These are phyloP conservation scores for Emericellopsis cladophorae DNA, from an alignment of 2,329 filamentous ascomycete genomes.

Conservation along the genomic window DNA sequence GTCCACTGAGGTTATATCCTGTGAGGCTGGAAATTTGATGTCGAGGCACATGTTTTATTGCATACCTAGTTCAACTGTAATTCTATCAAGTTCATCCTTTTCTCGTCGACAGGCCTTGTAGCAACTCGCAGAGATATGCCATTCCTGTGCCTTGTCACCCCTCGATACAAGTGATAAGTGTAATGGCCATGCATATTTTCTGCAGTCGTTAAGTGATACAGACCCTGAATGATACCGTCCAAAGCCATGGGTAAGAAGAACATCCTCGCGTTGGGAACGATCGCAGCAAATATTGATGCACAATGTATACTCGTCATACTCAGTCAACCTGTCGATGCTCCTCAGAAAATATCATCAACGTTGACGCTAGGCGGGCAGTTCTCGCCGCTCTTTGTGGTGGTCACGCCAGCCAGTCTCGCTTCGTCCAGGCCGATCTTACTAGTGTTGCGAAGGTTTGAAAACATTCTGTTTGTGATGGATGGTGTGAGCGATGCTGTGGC, in stretches of 20 bases:
- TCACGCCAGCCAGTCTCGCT: slow-evolving; percentile 5
- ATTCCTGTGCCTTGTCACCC: too few relatives aligned
- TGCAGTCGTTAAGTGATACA: too few relatives aligned
- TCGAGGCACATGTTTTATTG: slow-evolving; percentile 52
- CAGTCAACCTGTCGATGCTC: neutral
- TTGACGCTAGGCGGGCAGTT: slow-evolving; percentile 25
- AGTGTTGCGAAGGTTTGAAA: slow-evolving; percentile 11
- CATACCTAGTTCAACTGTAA: neutral
- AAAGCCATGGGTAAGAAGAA: neutral
- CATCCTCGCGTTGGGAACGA: too few relatives aligned
- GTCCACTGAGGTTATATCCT: slow-evolving; percentile 46
- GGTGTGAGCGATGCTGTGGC: slow-evolving; percentile 37
- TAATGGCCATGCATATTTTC: too few relatives aligned
- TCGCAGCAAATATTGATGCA: too few relatives aligned
- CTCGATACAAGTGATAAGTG: too few relatives aligned
- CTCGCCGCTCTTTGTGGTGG: slow-evolving; percentile 26
- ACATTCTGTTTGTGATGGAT: slow-evolving; percentile 22
- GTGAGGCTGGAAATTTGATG: slow-evolving; percentile 75
- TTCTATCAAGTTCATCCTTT: neutral
- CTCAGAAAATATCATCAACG: neutral
- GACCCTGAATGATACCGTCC: too few relatives aligned
- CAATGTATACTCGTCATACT: too few relatives aligned
- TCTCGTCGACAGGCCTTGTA: neutral
- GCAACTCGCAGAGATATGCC: too few relatives aligned
- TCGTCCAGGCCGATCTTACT: slow-evolving; percentile 5